Evolutionary conservation across 192 early-diverging fungal species (phyloP), one percentile per base, ranked within the genome.

Genomic region (Thoreauomyces humboldtii): DNA sequence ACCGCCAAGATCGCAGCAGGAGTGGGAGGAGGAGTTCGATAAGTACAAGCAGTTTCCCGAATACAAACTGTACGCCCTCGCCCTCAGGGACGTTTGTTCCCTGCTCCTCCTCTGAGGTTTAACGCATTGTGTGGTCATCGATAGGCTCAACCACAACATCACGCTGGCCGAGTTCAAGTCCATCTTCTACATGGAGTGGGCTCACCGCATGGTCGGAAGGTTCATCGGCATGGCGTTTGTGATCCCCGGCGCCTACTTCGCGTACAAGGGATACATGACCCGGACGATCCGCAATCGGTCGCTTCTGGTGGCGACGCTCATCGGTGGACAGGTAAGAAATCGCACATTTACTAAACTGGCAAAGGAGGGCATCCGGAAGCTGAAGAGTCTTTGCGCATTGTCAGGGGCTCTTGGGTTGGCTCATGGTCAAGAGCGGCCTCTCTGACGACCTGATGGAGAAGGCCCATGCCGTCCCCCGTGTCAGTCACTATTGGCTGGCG

Each of bases 41-140:
- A 98, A 97, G 78, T 98, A 98, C 85, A 96, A 98, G 72, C 89
- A 91, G 80, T 96, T 90, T 60, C 96, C 96, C 27, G 96, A 98
- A 78, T 98, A 94, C 76, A 93, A 93, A 74, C 79, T 91, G 87
- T 91, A 80, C 71, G 86, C 72, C 17, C 51, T 7, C 11, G 47
- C 25, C 7, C 47, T 41, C 11, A 41, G 38, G 11, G 38, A n/a
- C 27, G 31, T 45, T 63, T 11, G 42, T 19, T 36, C 44, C 5
- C n/a, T 46, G 3, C 25, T 46, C 25, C 17, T 41, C 38, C 38
- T 12, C 38, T 17, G 17, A 41, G 9, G 9, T 41, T 9, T 41
- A 12, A 17, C 9, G 38, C 9, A 41, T 12, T 12, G 17, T 17
- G 17, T 41, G 38, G 38, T 12, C 17, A 41, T 12, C n/a, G n/a